Evolutionary conservation across 2,329 filamentous ascomycete genomes (phyloP), one percentile per base, ranked within the genome.

Genomic region (Podosphaera aphanis): DNA sequence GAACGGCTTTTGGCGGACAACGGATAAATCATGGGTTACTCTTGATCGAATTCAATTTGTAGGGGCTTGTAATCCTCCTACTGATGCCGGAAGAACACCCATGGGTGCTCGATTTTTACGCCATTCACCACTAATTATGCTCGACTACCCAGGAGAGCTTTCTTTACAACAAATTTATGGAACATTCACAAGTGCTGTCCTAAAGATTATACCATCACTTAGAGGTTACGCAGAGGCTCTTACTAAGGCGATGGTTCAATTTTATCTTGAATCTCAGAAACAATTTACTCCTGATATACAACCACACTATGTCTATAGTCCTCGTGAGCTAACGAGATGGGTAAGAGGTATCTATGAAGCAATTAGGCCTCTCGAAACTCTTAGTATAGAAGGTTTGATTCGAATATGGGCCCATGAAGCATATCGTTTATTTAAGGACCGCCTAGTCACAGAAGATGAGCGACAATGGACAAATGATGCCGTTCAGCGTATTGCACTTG

Each of bases 401-500:
- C 79, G 90, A 35, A 94, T 99, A 51, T 99, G 90, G 90, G 86
- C 92, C 0, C 90, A 99, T 55, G 90, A 98, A 65, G 90, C 92
- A 48, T 66, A 98, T 43, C 81, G 90, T 43, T 70, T 99, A 38
- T 99, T 98, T 73, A 86, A 94, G 57, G 90, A 99, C 69, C 81
- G 90, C 66, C 73, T 99, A 41, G 90, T 98, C 27, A 81, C 75
- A 0, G 90, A 95, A 57, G 83, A 94, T 0, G 90, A 99, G 63
- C 77, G 90, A 46, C 76, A 81, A 56, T 99, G 90, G 90, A 99
- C 90, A 0, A 81, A 90, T 35, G 83, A 93, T 50, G 77, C 81
- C 11, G 82, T 95, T 36, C 77, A 76, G 46, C 75, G 83, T 41
- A 88, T 95, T 56, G 90, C 90, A 0, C 64, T 90, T 37, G 82